A percentile compares a stretch with the other conserved stretches of the same genome.
phyloP scores from a whole-genome alignment of 805 yeast genomes.

The Saturnispora saitoi region DNA sequence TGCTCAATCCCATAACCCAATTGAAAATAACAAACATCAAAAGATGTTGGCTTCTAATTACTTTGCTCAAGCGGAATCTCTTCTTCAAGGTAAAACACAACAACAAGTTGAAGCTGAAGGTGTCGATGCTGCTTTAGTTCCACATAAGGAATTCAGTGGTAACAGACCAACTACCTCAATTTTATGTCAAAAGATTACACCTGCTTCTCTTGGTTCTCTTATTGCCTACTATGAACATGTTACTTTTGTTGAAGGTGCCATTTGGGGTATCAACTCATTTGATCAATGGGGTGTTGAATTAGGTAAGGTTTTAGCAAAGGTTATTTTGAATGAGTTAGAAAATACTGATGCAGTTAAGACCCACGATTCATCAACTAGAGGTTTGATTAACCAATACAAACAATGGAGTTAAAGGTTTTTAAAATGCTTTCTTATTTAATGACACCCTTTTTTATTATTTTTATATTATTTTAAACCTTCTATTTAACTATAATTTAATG shows the following conservation, averaged over 20 bases:
- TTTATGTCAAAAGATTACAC: slow-evolving; percentile 91
- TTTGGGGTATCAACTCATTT: slow-evolving; percentile 98
- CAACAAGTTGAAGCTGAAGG: slow-evolving; percentile 83
- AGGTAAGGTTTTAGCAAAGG: slow-evolving; percentile 96
- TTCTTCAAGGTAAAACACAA: slow-evolving; percentile 90
- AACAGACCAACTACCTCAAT: slow-evolving; percentile 99
- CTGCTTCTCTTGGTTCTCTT: slow-evolving; percentile 91
- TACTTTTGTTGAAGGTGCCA: slow-evolving; percentile 96
- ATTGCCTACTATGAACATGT: slow-evolving; percentile 97
- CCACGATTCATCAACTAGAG: slow-evolving; percentile 90
- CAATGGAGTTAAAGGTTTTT: slow-evolving; percentile 45
- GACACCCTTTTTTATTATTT: background rate
- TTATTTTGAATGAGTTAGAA: slow-evolving; percentile 82
- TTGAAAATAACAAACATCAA: slow-evolving; percentile 90
- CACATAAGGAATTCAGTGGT: slow-evolving; percentile 95
- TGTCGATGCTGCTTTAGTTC: slow-evolving; percentile 68
- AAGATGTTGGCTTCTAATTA: slow-evolving; percentile 98
- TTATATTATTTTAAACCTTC: background rate
- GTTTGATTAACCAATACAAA: slow-evolving; percentile 92
- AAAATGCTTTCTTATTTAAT: background rate
- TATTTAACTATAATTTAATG: too few relatives aligned
- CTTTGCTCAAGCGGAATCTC: slow-evolving; percentile 97
- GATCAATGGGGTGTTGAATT: slow-evolving; percentile 99
- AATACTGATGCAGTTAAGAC: slow-evolving; percentile 43
- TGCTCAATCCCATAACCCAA: slow-evolving; percentile 97